Evolutionary conservation across 495 filamentous ascomycete species (phyloP), one percentile per base, ranked within the genome.

Genomic region (Trichoderma asperelloides): DNA sequence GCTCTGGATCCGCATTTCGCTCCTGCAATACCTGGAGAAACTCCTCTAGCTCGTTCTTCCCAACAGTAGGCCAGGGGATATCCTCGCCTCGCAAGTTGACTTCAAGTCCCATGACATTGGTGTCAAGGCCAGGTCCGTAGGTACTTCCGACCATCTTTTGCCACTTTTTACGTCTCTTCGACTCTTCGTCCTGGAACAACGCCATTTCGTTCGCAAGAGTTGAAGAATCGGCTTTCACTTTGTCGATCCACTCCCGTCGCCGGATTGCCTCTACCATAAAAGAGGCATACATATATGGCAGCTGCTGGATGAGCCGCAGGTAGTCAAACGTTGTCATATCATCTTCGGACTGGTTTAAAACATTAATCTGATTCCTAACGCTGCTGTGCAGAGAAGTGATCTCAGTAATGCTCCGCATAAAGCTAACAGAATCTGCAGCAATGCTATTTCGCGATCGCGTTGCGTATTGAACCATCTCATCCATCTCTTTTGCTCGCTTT

Each of bases 201-300:
- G 92, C 91, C 82, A 97, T 90, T 70, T 97, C 95, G 73, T 98
- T 93, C 8, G 91, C 91, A 39, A 98, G 77, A 2, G 88, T 89
- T 18, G 90, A 84, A 2, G 93, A 93, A 69, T 97, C 94, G 7
- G 84, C 82, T 70, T 87, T 89, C 73, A 97, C 87, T 76, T 96
- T 97, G 27, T 93, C 89, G 11, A 84, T 85, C 91, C 95, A 99
- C 78, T 97, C 93, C 45, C 85, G 88, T 13, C 95, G 88, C 66
- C 89, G 86, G 60, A 96, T 84, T 28, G 92, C 88, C 73, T 99
- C 95, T 18, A 93, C 83, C 16, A 96, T 78, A 30, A 96, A 88
- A 0, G 91, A 91, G 2, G 95, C 94, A 74, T 99, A 99, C 30
- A 92, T 83, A 66, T 88, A 85, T 11, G 95, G 96, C 66, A 98